These are phyloP conservation scores for Microdochium paspali DNA, from an alignment of 2,329 filamentous ascomycete species.

Conservation along the genomic window DNA sequence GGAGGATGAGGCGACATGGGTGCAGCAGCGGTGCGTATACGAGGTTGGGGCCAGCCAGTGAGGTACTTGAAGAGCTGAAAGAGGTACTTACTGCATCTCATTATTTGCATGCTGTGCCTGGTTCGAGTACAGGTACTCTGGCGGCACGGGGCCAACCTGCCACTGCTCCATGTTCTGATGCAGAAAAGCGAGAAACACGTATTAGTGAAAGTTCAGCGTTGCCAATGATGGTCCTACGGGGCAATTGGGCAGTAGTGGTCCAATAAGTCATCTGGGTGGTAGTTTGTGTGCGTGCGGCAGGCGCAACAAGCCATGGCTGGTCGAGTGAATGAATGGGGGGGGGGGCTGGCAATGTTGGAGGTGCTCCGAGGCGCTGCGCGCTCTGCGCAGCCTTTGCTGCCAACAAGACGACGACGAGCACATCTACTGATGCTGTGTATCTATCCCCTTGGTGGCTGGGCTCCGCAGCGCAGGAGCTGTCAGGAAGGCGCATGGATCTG, in stretches of 20 bases:
- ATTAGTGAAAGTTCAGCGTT: not conserved
- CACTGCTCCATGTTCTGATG: slow-evolving; percentile 50
- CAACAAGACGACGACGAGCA: too few species aligned
- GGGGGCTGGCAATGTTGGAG: not conserved
- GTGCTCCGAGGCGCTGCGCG: not conserved
- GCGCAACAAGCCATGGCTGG: too few species aligned
- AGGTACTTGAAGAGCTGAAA: slow-evolving; percentile 17
- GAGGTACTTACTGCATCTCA: slow-evolving; percentile 50
- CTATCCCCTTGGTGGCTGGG: not conserved
- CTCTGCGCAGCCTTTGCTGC: too few species aligned
- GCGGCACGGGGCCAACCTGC: slow-evolving; percentile 47
- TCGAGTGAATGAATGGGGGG: too few species aligned
- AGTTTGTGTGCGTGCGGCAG: too few species aligned
- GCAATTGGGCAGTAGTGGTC: too few species aligned
- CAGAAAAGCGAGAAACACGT: not conserved
- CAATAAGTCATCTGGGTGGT: too few species aligned
- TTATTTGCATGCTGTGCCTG: slow-evolving; percentile 44
- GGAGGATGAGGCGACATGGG: slow-evolving; percentile 5
- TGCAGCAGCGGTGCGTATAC: slow-evolving; percentile 7
- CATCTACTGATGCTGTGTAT: too few species aligned
- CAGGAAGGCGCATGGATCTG: too few species aligned
- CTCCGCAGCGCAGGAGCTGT: not conserved
- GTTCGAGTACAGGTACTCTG: slow-evolving; percentile 46
- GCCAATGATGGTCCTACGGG: too few species aligned
- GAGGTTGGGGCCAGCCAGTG: slow-evolving; percentile 14